Evolutionary conservation across 2,329 filamentous ascomycete genomes (phyloP), one percentile per base, ranked within the genome.

Genomic region (Aspergillus sp.): DNA sequence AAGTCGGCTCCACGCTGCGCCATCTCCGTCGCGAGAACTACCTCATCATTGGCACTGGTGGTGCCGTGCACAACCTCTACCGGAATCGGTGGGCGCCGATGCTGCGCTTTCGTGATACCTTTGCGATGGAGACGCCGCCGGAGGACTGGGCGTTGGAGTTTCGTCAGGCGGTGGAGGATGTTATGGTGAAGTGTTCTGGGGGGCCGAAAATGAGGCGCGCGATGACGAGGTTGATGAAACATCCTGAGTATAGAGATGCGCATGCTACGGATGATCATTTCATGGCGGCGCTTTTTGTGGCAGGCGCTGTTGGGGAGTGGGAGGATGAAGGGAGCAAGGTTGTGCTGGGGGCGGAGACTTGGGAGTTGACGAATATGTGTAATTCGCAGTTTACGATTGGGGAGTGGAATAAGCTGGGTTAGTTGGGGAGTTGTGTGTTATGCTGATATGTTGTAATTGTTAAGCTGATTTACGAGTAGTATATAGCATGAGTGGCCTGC

Each of bases 211-310:
- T 89, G 52, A 73, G 86, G 2, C 77, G 83, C 2, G 83, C 80
- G 0, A 79, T 88, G 57, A 86, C 85, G 2, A 79, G 86, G 30
- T 69, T 90, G 66, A 89, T 90, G 87, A 89, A 90, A 76, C 85
- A 89, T 67, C 87, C 87, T 0, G 77, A 80, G 50, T 90, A 83
- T 67, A 76, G 87, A 15, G 87, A 89, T 66, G 88, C 88, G 0
- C 88, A 90, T 74, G 87, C 81, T 0, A 90, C 88, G 0, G 88
- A 91, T 68, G 88, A 90, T 70, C 87, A 90, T 69, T 90, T 88
- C 64, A 89, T 90, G 84, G 77, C 86, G 0, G 80, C 84, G 3
- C 78, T 87, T 67, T 90, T 90, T 73, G 82, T 87, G 0, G 85
- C 86, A 0, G 88, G 88, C 1, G 77, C 82, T 3, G 78, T 78